phyloP scores from a whole-genome alignment of 116 monocot species.

The Cymodocea nodosa region DNA sequence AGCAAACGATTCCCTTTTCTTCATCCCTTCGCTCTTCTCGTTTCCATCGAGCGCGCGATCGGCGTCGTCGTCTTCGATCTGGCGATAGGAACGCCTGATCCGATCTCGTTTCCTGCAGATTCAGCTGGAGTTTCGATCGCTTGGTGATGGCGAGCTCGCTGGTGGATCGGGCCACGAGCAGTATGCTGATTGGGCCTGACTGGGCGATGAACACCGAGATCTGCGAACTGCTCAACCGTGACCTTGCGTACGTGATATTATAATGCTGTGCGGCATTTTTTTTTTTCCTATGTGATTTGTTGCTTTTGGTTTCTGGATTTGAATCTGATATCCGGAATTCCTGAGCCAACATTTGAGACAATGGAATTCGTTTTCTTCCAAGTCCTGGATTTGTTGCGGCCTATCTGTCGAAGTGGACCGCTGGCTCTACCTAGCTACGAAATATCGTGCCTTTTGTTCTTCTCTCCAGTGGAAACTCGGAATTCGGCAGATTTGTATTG shows the following conservation, averaged over 20 bases:
- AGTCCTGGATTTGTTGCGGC: too few relatives aligned
- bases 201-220: constrained; percentile 43
- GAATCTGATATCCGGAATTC: too few relatives aligned
- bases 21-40: neutral
- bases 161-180: constrained; percentile 35
- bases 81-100: too few relatives aligned
- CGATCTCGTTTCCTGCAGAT: neutral
- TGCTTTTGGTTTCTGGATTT: too few relatives aligned
- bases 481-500: too few relatives aligned
- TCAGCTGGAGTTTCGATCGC: neutral
- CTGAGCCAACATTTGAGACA: too few relatives aligned
- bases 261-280: neutral
- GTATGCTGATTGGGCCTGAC: constrained; percentile 24
- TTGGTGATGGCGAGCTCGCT: constrained; percentile 16
- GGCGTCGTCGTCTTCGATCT: neutral
- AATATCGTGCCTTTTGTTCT: too few relatives aligned
- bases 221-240: constrained; percentile 31
- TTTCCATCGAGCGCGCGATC: too few relatives aligned
- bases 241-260: constrained; percentile 15
- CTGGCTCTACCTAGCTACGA: too few relatives aligned
- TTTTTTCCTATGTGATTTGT: neutral
- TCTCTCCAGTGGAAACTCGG: too few relatives aligned
- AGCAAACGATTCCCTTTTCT: neutral
- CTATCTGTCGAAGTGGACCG: too few relatives aligned
- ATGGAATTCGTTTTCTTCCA: too few relatives aligned